phyloP scores from a whole-genome alignment of 208 protist species.

The Leishmania guyanensis region DNA sequence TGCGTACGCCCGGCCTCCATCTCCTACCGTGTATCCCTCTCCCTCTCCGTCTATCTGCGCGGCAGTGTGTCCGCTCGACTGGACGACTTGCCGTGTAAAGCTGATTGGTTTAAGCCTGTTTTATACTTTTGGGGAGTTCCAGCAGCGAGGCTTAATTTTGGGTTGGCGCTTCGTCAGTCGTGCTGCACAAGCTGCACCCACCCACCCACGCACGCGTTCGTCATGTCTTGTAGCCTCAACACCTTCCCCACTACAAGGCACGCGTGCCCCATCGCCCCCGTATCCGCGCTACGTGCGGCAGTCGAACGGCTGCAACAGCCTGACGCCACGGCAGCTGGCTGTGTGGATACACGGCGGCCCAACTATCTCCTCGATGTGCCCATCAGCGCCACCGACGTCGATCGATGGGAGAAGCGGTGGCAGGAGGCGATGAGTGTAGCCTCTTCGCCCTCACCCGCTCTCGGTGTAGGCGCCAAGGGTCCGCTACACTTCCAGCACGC shows the following conservation, averaged over 20 bases:
- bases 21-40: neutral
- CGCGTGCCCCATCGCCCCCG: slow-evolving; percentile 16
- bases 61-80: neutral
- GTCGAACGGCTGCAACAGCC: slow-evolving; percentile 32
- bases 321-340: neutral
- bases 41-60: neutral
- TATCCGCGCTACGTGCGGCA: slow-evolving; percentile 17
- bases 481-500: slow-evolving; percentile 17
- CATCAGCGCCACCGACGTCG: slow-evolving; percentile 61
- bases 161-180: neutral
- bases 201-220: neutral
- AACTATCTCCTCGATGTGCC: slow-evolving; percentile 77
- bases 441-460: slow-evolving; percentile 5
- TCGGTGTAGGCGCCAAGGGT: too few species aligned
- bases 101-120: neutral
- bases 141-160: neutral
- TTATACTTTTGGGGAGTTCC: neutral
- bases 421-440: slow-evolving; percentile 9
- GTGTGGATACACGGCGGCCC: slow-evolving; percentile 16
- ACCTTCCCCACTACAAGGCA: slow-evolving; percentile 27
- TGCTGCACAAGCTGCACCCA: neutral
- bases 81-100: neutral
- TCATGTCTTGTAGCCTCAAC: slow-evolving; percentile 33
- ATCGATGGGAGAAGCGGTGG: slow-evolving; percentile 40
- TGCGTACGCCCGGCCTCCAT: neutral